Base-by-base conservation (phyloP, 306 rosid genomes). In the peach (Prunus persica) region DNA sequence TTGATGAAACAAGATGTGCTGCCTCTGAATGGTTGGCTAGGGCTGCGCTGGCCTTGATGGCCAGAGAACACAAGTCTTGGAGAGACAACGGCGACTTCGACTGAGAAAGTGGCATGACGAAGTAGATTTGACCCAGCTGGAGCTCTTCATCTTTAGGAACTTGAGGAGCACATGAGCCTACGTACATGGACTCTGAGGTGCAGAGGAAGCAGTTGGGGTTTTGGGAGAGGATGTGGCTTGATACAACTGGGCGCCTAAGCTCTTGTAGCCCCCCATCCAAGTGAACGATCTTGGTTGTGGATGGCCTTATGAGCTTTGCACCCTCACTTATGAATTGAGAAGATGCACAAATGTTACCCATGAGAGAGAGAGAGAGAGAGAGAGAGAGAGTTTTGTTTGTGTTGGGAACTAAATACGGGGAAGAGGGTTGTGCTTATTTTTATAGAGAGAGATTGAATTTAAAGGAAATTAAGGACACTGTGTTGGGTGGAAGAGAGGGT, bases 331-430 rank as follows among this genome's bases (percentile, higher is more conserved):
- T 9, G 58, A 65, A 34, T 28, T 78, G 78, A 66, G 82, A 74
- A 55, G 97, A 89, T 66, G 88, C 80, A 73, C 97, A 84, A 24
- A 13, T 72, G 7, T 56, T 56, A 8, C 97, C 97, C 97, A 91
- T 89, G 6, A 3, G 3, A 32, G 62, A 54, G 63, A 51, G 65
- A 28, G 81, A 66, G 67, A 51, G 54, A 54, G 57, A 52, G 67
- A 64, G 72, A 51, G 75, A 65, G 3, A 25, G 72, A 0, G 55
- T 43, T 24, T 10, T 25, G 20, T 12, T 45, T 71, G 27, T n/a
- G 25, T 18, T 24, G 19, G 82, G 78, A 52, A 13, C 20, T 32
- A 16, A 47, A 14, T 46, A 65, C 8, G 69, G 58, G 73, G 46
- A 72, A 68, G 78, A 64, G 65, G 34, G 76, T 34, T 12, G 12